Evolutionary conservation across 371 early-diverging fungal genomes (phyloP), one percentile per base, ranked within the genome.

Genomic region (Syncephalis fuscata): DNA sequence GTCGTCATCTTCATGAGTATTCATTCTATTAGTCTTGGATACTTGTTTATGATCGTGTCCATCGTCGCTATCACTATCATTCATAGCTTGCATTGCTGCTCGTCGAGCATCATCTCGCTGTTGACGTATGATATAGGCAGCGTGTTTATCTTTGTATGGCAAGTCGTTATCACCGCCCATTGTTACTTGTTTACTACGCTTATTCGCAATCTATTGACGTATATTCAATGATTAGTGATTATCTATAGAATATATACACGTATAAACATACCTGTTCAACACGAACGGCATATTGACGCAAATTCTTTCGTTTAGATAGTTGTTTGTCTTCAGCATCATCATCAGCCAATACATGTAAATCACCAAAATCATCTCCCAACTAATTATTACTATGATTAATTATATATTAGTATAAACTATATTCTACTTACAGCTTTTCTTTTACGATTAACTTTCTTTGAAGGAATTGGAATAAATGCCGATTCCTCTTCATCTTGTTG

Each of bases 261-360:
- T 32, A 56, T 81, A 81, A 51, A 83, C 66, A 53, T 78, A 68
- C 24, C 76, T 65, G 44, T 78, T 75, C 32, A 32, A 32, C 32
- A 7, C 32, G 32, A 7, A 32, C 32, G 32, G 32, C 32, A 60
- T 82, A 76, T 60, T 80, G 78, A 58, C 82, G 63, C 39, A 85
- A 67, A 14, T 74, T 74, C 49, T 66, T 66, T 65, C 76, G 80
- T 52, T 70, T 74, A 50, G 67, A 67, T 19, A 67, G 52, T 66
- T 89, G 88, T 53, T 90, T 91, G 53, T 80, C 78, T 54, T 78
- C 59, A 55, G 90, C 90, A 10, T 74, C 68, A 45, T 78, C 82
- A 54, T 80, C 77, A 52, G 86, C 53, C 24, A 56, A 74, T 69
- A 41, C 74, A 74, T 32, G 32, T 57, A 72, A 57, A 61, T 89